These are phyloP conservation scores for Kodamaea restingae DNA, from an alignment of 805 yeast genomes.

Conservation along the genomic window DNA sequence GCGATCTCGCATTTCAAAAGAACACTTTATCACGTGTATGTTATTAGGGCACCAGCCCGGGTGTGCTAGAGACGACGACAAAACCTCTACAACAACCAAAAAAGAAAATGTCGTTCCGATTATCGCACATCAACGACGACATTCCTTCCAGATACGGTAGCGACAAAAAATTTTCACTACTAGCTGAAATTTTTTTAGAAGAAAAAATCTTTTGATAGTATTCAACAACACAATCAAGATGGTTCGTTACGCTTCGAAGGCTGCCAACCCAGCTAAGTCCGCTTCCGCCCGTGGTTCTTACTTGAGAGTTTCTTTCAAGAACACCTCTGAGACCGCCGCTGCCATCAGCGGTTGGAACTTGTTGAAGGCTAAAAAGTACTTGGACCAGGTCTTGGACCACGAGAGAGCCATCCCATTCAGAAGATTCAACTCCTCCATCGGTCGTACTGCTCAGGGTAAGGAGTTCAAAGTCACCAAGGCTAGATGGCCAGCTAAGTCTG, in stretches of 20 bases:
- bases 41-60: constrained; percentile 4
- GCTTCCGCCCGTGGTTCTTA: constrained; percentile 99
- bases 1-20: too few species aligned
- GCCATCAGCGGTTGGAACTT: constrained; percentile 98
- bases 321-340: constrained; percentile 99
- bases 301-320: constrained; percentile 99
- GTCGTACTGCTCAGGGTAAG: constrained; percentile 99
- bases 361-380: constrained; percentile 92
- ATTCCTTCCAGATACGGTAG: background rate
- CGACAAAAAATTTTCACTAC: constrained; percentile 12
- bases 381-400: constrained; percentile 94
- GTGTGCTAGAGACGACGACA: background rate
- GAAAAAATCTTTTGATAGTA: constrained; percentile 9
- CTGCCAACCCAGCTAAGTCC: constrained; percentile 99
- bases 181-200: constrained; percentile 5
- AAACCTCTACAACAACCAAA: constrained; percentile 1
- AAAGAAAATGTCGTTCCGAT: constrained; percentile 1
- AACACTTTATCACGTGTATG: background rate
- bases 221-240: constrained; percentile 40
- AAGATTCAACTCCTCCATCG: constrained; percentile 93
- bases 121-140: constrained; percentile 1
- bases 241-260: constrained; percentile 99
- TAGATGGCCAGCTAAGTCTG: constrained; percentile 99
- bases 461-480: constrained; percentile 99
- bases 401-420: constrained; percentile 99